Conservation (phyloP, 345 rosid genomes). For the Eucalyptus regnans region DNA sequence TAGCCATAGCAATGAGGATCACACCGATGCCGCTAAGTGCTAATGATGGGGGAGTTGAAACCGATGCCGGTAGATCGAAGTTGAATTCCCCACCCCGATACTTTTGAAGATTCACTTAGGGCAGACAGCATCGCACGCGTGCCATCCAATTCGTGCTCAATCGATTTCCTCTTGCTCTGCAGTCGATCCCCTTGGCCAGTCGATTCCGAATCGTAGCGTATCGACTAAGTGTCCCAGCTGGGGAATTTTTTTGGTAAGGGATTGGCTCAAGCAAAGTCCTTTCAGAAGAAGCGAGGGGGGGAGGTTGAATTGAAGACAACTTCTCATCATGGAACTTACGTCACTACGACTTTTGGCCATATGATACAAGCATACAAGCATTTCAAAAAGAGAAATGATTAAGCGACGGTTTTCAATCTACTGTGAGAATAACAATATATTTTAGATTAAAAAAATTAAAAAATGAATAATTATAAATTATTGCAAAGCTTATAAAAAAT, state of each 20-base stretch:
- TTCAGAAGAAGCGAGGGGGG: background rate
- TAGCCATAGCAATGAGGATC: background rate
- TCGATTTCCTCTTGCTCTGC: background rate
- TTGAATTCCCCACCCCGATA: background rate
- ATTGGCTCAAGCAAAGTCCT: background rate
- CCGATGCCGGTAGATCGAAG: background rate
- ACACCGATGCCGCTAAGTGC: background rate
- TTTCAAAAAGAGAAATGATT: background rate
- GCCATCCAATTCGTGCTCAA: background rate
- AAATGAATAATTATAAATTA: no score
- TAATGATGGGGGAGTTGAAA: background rate
- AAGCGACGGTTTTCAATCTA: rapidly evolving
- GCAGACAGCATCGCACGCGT: background rate
- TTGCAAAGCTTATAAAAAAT: no score
- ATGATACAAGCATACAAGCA: background rate
- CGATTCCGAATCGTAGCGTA: background rate
- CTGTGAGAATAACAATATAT: no score
- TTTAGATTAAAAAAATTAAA: rapidly evolving
- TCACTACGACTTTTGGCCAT: background rate
- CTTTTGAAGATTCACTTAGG: background rate
- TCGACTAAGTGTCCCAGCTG: background rate
- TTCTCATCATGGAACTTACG: background rate
- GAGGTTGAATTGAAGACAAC: background rate
- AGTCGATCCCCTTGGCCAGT: background rate
- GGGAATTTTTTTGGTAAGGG: background rate